These are phyloP conservation scores for Pelargonium citronellum DNA, from an alignment of 441 rosid genomes.

Conservation along the genomic window DNA sequence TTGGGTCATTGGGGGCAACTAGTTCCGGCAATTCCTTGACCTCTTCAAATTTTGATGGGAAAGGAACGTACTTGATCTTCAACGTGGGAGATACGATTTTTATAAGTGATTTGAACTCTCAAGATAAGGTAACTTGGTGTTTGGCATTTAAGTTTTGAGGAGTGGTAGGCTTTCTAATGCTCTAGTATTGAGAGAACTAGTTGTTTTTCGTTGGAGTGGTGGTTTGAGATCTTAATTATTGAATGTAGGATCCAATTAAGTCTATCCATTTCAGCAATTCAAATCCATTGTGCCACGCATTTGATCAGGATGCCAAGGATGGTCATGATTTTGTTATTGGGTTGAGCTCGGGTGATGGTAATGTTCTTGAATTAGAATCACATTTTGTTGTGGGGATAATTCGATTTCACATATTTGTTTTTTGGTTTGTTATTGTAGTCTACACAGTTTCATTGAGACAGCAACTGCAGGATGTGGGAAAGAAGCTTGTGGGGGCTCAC, in stretches of 20 bases:
- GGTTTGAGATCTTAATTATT: slow-evolving; percentile 21
- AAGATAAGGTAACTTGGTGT: slow-evolving; percentile 68
- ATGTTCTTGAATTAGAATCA: slow-evolving; percentile 21
- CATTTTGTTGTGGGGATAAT: slow-evolving; percentile 17
- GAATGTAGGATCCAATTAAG: slow-evolving; percentile 84
- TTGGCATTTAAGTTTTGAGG: slow-evolving; percentile 15
- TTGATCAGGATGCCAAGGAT: slow-evolving; percentile 88
- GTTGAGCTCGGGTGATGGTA: slow-evolving; percentile 93
- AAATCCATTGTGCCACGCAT: slow-evolving; percentile 87
- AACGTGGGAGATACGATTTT: slow-evolving; percentile 89
- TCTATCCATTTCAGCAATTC: slow-evolving; percentile 86
- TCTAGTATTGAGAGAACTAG: background rate
- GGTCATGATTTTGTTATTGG: slow-evolving; percentile 97
- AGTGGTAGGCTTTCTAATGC: slow-evolving; percentile 17
- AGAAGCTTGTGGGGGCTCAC: slow-evolving; percentile 80
- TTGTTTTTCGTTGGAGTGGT: background rate
- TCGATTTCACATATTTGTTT: slow-evolving; percentile 26
- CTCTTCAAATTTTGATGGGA: slow-evolving; percentile 83
- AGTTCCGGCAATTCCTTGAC: slow-evolving; percentile 52
- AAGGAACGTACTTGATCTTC: slow-evolving; percentile 92
- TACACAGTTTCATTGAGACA: slow-evolving; percentile 89
- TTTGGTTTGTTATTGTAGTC: slow-evolving; percentile 48
- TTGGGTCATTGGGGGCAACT: slow-evolving; percentile 70
- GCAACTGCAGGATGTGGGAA: slow-evolving; percentile 88
- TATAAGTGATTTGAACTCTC: slow-evolving; percentile 89